phyloP scores from a whole-genome alignment of 2,329 filamentous ascomycete species.

The Graphium sp. region DNA sequence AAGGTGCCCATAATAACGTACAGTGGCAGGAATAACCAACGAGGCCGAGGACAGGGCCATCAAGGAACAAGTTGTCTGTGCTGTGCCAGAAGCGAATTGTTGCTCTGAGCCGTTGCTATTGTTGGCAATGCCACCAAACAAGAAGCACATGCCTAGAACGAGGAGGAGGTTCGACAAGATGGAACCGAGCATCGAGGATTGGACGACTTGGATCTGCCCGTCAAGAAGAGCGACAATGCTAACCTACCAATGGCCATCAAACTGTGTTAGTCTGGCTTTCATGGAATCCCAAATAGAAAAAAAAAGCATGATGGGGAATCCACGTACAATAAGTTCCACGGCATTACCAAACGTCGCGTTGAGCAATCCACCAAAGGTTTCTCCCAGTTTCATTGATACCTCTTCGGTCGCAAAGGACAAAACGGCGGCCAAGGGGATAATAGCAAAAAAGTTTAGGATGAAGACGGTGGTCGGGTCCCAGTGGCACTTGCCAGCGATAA shows the following conservation, averaged over 20 bases:
- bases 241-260: conserved; percentile 40
- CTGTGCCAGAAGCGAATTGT: conserved; percentile 57
- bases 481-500: conserved; percentile 42
- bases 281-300: background rate
- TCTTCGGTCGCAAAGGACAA: conserved; percentile 67
- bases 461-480: conserved; percentile 56
- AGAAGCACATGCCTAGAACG: conserved; percentile 67
- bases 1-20: conserved; percentile 13
- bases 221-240: conserved; percentile 80
- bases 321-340: conserved; percentile 59
- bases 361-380: conserved; percentile 56
- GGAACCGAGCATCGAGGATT: conserved; percentile 91
- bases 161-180: conserved; percentile 90
- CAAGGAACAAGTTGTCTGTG: conserved; percentile 59
- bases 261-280: conserved; percentile 4
- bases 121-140: conserved; percentile 55
- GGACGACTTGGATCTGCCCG: conserved; percentile 86
- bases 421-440: conserved; percentile 58
- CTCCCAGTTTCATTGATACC: conserved; percentile 53
- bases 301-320: background rate
- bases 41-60: conserved; percentile 65
- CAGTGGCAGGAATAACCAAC: conserved; percentile 61
- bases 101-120: conserved; percentile 48
- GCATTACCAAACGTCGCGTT: conserved; percentile 71
- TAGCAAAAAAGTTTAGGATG: conserved; percentile 65